These are phyloP conservation scores for Penicillium coffeae DNA, from an alignment of 495 filamentous ascomycete genomes.

Conservation along the genomic window DNA sequence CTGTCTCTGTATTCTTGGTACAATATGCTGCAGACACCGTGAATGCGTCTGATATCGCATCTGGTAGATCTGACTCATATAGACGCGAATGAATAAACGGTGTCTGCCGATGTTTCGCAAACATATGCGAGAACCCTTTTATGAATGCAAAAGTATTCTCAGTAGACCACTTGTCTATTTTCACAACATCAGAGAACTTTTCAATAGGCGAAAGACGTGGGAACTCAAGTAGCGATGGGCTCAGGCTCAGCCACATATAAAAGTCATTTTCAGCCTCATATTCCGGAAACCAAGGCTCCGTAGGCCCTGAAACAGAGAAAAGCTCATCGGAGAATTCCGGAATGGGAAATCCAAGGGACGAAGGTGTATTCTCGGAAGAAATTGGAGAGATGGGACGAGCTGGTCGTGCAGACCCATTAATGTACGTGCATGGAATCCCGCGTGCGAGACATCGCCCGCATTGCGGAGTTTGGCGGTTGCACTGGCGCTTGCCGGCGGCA, in stretches of 20 bases:
- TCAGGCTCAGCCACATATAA: conserved; percentile 2
- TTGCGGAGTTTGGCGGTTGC: conserved; percentile 19
- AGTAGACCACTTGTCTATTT: conserved; percentile 10
- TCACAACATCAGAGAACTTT: background rate
- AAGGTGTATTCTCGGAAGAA: background rate
- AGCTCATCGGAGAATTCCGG: background rate
- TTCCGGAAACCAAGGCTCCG: background rate
- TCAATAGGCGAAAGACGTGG: background rate
- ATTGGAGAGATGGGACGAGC: background rate
- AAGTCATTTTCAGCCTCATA: background rate
- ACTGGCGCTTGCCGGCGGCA: conserved; percentile 15
- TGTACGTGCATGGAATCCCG: conserved; percentile 10
- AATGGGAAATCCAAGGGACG: background rate
- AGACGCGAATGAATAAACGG: conserved; percentile 15
- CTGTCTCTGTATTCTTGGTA: conserved; percentile 8
- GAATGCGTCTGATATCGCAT: conserved; percentile 15
- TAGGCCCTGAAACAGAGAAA: background rate
- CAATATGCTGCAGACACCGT: conserved; percentile 9
- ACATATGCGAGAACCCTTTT: conserved; percentile 6
- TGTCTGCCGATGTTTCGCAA: conserved; percentile 1
- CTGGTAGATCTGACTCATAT: conserved; percentile 8
- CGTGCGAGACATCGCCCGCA: conserved; percentile 13
- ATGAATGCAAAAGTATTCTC: background rate
- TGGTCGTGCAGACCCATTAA: background rate
- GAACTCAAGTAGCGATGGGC: background rate